phyloP scores from a whole-genome alignment of 257 asterid species.

The Pogostemon cablin region DNA sequence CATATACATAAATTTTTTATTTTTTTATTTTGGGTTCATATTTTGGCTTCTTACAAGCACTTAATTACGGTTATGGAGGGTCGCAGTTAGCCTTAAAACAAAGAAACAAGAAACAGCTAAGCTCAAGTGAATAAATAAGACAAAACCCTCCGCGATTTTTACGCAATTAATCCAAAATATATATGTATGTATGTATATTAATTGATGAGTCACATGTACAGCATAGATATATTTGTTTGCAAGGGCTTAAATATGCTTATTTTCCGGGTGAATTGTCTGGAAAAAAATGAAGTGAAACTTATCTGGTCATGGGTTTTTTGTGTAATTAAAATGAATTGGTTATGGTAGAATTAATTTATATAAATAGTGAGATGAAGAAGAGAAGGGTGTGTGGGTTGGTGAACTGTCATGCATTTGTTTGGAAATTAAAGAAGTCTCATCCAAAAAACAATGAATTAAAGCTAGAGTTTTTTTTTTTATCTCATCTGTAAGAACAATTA shows the following conservation, averaged over 20 bases:
- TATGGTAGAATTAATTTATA: not conserved
- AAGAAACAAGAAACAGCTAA: constrained; percentile 18
- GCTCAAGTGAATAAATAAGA: constrained; percentile 9
- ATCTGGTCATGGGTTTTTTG: constrained; percentile 14
- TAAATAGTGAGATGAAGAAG: not conserved
- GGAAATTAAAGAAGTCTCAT: constrained; percentile 21
- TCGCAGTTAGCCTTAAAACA: constrained; percentile 22
- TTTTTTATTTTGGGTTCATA: no score
- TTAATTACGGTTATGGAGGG: constrained; percentile 16
- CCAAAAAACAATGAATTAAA: constrained; percentile 12
- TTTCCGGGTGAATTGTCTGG: constrained; percentile 30
- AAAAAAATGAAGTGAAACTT: not conserved
- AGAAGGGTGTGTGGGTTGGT: constrained; percentile 14
- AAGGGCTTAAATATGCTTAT: constrained; percentile 26
- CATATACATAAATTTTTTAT: not conserved
- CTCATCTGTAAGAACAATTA: constrained; percentile 1
- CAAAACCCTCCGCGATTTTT: constrained; percentile 15
- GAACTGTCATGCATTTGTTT: constrained; percentile 28
- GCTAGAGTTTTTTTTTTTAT: not conserved
- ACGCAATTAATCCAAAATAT: constrained; percentile 20
- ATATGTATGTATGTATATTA: not conserved
- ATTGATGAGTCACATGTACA: no score
- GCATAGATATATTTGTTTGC: constrained; percentile 26
- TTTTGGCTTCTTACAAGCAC: not conserved
- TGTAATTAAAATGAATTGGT: constrained; percentile 20